Evolutionary conservation across 2,329 filamentous ascomycete genomes (phyloP), one percentile per base, ranked within the genome.

Genomic region (Trichoderma sp.): DNA sequence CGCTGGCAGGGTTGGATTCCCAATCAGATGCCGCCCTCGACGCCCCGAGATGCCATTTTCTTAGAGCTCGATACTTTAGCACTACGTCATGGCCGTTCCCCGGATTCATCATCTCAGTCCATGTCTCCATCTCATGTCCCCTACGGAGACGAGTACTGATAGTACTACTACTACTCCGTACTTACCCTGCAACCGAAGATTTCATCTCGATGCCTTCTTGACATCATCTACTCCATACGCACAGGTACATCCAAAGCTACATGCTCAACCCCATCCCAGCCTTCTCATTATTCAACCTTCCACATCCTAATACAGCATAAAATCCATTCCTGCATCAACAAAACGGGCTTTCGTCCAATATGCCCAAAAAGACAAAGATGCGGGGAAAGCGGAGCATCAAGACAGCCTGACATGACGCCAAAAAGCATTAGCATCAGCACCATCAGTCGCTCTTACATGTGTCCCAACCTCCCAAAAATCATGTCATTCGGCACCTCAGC

Each of bases 311-410:
- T 12, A 10, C 42, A 48, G 42, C 19, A 48, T 48, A 48, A 19
- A 48, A 19, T 3, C 42, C 42, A 48, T 22, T 19, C 42, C 19
- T 48, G n/a, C 42, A 22, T 48, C 19, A 48, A 3, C 42, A 22
- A 19, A 19, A 19, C 52, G 54, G 15, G 54, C 34, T 58, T 58
- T 25, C 22, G 15, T 22, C 6, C 42, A 48, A 48, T 48, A 48
- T 48, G 42, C 54, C 54, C 34, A 34, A 58, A 53, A 50, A 19
- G 17, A 37, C 42, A 15, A 50, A 63, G 59, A 63, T 29, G 59
- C 59, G 59, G 59, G 59, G 59, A 53, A 63, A 63, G 59, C 59
- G 59, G 59, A 63, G 59, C 48, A 37, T 9, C 58, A 6, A 35
- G 45, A 35, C 58, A 48, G 58, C 29, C 58, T 35, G 45, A 39